These are phyloP conservation scores for Wallacemonas sp. DNA, from an alignment of 208 protist species.

Conservation along the genomic window DNA sequence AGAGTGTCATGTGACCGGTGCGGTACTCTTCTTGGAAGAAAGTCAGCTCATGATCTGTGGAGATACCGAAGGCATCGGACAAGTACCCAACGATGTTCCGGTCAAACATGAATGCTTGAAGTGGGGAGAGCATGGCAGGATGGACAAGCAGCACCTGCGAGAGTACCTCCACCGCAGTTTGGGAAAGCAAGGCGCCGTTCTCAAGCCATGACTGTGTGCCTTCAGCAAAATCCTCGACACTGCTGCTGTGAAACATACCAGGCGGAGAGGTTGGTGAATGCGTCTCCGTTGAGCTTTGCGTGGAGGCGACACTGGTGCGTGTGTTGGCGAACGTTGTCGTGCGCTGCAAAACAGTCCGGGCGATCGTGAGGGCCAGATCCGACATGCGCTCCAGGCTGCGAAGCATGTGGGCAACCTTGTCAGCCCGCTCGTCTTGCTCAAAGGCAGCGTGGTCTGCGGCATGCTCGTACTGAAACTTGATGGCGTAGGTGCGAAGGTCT, in stretches of 20 bases:
- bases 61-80: constrained; percentile 56
- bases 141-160: constrained; percentile 55
- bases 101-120: constrained; percentile 71
- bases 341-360: constrained; percentile 43
- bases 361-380: constrained; percentile 59
- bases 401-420: constrained; percentile 61
- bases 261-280: constrained; percentile 30
- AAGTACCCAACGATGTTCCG: constrained; percentile 57
- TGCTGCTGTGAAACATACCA: constrained; percentile 53
- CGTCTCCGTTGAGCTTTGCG: constrained; percentile 14
- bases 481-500: constrained; percentile 49
- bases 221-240: constrained; percentile 80
- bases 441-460: constrained; percentile 76
- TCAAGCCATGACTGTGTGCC: constrained; percentile 78
- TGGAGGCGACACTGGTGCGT: not conserved
- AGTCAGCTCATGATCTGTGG: constrained; percentile 65
- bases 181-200: constrained; percentile 58
- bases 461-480: constrained; percentile 87
- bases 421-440: constrained; percentile 36
- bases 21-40: constrained; percentile 82
- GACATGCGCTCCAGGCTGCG: constrained; percentile 69
- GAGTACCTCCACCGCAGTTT: constrained; percentile 59
- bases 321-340: too few relatives aligned
- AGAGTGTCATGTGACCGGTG: constrained; percentile 69
- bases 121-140: constrained; percentile 25